Conservation (phyloP, 202 grass and related monocot genomes). For the Setaria viridis region DNA sequence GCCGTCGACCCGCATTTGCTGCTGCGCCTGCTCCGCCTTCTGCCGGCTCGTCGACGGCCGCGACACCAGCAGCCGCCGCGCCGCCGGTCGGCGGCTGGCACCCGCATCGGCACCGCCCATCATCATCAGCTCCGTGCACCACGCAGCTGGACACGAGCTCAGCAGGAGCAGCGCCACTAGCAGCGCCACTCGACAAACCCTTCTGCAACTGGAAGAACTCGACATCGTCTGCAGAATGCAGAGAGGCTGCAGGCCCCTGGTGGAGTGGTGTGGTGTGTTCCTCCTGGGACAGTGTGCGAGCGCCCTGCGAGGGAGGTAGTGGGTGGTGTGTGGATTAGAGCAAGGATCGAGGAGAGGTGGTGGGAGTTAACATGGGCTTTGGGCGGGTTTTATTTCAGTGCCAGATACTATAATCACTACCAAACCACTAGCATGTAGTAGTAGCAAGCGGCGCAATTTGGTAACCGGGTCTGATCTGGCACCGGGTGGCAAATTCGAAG, state of each 20-base stretch:
- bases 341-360: conserved; percentile 41
- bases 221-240: not conserved
- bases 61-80: conserved; percentile 52
- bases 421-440: conserved; percentile 29
- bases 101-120: not conserved
- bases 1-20: conserved; percentile 48
- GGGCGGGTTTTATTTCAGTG: conserved; percentile 49
- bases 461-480: conserved; percentile 27
- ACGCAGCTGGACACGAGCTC: not conserved
- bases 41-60: conserved; percentile 39
- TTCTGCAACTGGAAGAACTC: not conserved
- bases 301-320: not conserved
- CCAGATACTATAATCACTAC: conserved; percentile 13
- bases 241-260: not conserved
- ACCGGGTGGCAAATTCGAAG: not conserved
- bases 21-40: conserved; percentile 19
- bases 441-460: conserved; percentile 43
- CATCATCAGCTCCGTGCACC: not conserved
- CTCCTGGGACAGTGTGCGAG: conserved; percentile 46
- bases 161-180: conserved; percentile 3
- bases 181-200: not conserved
- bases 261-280: not conserved
- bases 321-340: conserved; percentile 41
- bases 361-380: conserved; percentile 58
- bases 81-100: not conserved